Evolutionary conservation across 2,329 filamentous ascomycete species (phyloP).

Genomic region (Curvularia eragrostidis): DNA sequence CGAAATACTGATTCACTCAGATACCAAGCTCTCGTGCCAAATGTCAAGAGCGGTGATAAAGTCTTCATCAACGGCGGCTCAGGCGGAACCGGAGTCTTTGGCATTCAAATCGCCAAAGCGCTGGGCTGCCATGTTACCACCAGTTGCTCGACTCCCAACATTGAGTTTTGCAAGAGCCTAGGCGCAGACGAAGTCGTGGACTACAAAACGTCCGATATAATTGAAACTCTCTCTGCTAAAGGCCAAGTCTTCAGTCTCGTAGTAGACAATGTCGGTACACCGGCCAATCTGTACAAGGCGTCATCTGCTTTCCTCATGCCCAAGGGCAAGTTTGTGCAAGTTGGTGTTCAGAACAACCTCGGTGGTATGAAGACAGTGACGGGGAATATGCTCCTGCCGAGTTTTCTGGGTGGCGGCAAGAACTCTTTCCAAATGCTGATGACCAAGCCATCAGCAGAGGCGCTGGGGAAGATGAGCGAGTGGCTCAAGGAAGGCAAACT

Average conservation of each 20-base stretch:
- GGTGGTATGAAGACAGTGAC: slow-evolving; percentile 38
- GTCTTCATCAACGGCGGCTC: slow-evolving; percentile 71
- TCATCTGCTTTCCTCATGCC: slow-evolving; percentile 60
- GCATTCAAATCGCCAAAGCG: slow-evolving; percentile 68
- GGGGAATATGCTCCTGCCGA: slow-evolving; percentile 54
- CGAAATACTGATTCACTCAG: background rate
- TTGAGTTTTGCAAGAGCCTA: slow-evolving; percentile 62
- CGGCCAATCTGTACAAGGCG: slow-evolving; percentile 60
- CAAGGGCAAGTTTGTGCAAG: slow-evolving; percentile 56
- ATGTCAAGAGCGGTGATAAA: slow-evolving; percentile 54
- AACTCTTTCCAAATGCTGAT: slow-evolving; percentile 52
- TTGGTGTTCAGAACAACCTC: slow-evolving; percentile 27
- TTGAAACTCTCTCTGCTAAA: slow-evolving; percentile 55
- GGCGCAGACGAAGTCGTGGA: slow-evolving; percentile 71
- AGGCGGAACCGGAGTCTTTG: slow-evolving; percentile 66
- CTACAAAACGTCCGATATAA: slow-evolving; percentile 61
- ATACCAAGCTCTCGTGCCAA: slow-evolving; percentile 45
- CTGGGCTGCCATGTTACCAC: slow-evolving; percentile 66
- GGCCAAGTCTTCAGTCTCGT: slow-evolving; percentile 60
- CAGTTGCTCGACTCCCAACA: slow-evolving; percentile 65
- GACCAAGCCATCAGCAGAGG: slow-evolving; percentile 50
- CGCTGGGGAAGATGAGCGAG: slow-evolving; percentile 59
- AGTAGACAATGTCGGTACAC: slow-evolving; percentile 65
- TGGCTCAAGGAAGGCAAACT: slow-evolving; percentile 67
- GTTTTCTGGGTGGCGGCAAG: slow-evolving; percentile 60